A percentile compares a stretch with the other conserved stretches of the same genome.
Conservation (phyloP, 1,139 yeast species). For the Suhomyces bribrorum region DNA sequence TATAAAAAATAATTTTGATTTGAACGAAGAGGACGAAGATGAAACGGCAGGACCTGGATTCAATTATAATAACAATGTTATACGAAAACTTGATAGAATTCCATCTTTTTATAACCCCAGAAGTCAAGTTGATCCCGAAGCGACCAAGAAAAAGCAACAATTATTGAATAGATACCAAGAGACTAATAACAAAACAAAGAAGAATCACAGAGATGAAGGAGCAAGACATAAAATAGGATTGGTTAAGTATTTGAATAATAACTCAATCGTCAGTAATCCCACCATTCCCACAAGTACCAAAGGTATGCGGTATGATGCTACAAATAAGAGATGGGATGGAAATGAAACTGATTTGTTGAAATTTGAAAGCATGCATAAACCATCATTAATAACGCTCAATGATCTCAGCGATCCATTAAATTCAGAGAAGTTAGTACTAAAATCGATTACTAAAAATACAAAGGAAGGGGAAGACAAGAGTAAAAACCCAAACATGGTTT, state of each 20-base stretch:
- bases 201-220: slow-evolving; percentile 13
- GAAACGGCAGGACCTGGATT: slow-evolving; percentile 22
- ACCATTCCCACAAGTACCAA: slow-evolving; percentile 15
- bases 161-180: slow-evolving; percentile 32
- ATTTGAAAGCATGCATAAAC: slow-evolving; percentile 28
- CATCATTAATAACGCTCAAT: slow-evolving; percentile 37
- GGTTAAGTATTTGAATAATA: slow-evolving; percentile 33
- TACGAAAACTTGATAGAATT: slow-evolving; percentile 42
- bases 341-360: slow-evolving; percentile 56
- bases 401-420: slow-evolving; percentile 26
- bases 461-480: slow-evolving; percentile 13
- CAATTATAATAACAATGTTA: slow-evolving; percentile 36
- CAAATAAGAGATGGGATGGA: slow-evolving; percentile 64
- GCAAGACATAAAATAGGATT: slow-evolving; percentile 29
- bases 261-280: slow-evolving; percentile 18
- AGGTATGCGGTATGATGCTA: slow-evolving; percentile 57
- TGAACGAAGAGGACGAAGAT: slow-evolving; percentile 14
- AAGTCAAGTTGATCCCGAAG: slow-evolving; percentile 6
- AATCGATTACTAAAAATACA: slow-evolving; percentile 1
- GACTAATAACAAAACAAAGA: slow-evolving; percentile 15
- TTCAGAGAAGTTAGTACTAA: slow-evolving; percentile 4
- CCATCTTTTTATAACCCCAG: slow-evolving; percentile 41
- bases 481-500: slow-evolving; percentile 50
- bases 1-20: slow-evolving; percentile 13
- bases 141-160: slow-evolving; percentile 21